Evolutionary conservation across 768 basidiomycete species (phyloP).

Genomic region (Mycena belliarum): DNA sequence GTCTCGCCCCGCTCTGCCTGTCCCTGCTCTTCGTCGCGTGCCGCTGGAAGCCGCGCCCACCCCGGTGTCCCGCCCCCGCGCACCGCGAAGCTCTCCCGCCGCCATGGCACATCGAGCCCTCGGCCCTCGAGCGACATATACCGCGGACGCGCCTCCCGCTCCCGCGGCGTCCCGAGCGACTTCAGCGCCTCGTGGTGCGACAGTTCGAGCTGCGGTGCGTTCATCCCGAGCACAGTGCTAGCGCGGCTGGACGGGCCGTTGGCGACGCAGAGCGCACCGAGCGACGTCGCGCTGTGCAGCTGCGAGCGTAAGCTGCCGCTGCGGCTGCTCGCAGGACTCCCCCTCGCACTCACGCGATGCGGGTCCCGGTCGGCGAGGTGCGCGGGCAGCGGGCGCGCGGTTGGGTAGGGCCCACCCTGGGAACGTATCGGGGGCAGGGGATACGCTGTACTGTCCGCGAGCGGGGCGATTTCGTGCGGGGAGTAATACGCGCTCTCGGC

Average conservation of each 20-base stretch:
- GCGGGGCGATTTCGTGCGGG: conserved; percentile 25
- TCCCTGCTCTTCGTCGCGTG: neutral
- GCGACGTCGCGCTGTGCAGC: conserved; percentile 30
- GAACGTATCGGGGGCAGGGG: conserved; percentile 21
- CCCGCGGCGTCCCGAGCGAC: conserved; percentile 6
- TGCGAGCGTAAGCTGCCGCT: conserved; percentile 16
- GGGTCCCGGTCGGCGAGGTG: conserved; percentile 30
- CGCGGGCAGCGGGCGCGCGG: conserved; percentile 29
- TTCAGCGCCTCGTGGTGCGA: neutral
- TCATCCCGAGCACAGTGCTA: conserved; percentile 25
- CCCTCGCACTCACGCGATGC: neutral
- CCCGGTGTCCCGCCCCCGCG: conserved; percentile 2
- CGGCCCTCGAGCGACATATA: conserved; percentile 12
- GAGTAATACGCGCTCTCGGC: conserved; percentile 24
- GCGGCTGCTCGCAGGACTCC: conserved; percentile 10
- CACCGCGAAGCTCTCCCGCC: conserved; percentile 7
- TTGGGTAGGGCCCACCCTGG: conserved; percentile 24
- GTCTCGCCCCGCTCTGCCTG: no score
- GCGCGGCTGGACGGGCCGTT: conserved; percentile 42
- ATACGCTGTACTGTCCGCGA: conserved; percentile 23
- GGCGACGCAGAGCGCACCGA: conserved; percentile 34
- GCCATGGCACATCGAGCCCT: conserved; percentile 18
- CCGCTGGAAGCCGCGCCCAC: neutral
- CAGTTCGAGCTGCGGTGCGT: neutral
- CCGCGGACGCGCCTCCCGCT: conserved; percentile 6